Base-by-base conservation (phyloP, 1,139 yeast species). In the Pichia sp. region DNA sequence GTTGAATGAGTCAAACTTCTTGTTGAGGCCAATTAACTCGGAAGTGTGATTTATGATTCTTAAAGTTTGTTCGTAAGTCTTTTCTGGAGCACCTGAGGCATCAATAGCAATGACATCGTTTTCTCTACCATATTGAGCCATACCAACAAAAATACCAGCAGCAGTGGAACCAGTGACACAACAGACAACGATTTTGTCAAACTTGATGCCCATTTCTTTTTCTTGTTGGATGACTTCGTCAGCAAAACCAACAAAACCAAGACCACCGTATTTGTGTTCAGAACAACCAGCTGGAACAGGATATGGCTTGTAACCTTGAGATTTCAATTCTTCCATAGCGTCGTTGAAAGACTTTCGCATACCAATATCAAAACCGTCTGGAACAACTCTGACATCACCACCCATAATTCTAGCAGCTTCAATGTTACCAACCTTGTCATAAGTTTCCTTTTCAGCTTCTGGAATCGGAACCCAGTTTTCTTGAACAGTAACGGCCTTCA, bases 241-340 rank as follows among this genome's bases (percentile, higher is more conserved):
- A 28, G 56, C 64, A 48, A 59, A 61, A 33, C 64, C 62, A 39
- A 61, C 64, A 40, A 61, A 60, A 36, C 64, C 64, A 39, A 61
- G 51, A 41, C 64, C 64, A 47, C 64, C 64, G 38, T 55, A 59
- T 31, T 57, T 58, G 44, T 61, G 64, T 45, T 61, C 64, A 29
- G 64, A 60, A 45, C 64, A 61, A 35, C 64, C 64, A 9, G 64
- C 64, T 41, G 64, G 64, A 45, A 61, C 62, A 5, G 64, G 62
- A 40, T 58, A 61, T 40, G 64, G 64, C 39, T 60, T 60, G 44
- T 43, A 52, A 28, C 56, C 55, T 46, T 55, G 43, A 4, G 44
- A 50, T 23, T 47, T 54, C 23, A 57, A 53, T 8, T 57, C 61
- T 9, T 44, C 46, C 49, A 61, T 42, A 4, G 64, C 57, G 33